These are phyloP conservation scores for Penicillium sp. DNA, from an alignment of 2,329 filamentous ascomycete genomes.

Conservation along the genomic window DNA sequence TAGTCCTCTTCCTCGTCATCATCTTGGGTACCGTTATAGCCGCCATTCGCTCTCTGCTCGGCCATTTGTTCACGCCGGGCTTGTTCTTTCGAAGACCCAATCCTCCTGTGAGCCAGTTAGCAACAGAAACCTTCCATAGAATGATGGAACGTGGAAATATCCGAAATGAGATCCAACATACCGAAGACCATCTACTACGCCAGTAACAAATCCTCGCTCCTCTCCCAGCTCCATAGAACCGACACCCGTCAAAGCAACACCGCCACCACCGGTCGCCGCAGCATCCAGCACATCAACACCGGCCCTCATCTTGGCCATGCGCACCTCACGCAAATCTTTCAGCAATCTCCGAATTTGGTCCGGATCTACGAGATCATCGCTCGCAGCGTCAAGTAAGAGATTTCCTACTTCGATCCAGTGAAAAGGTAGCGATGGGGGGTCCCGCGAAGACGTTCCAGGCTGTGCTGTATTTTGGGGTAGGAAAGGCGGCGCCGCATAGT, in stretches of 20 bases:
- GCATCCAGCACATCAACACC: slow-evolving; percentile 68
- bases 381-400: slow-evolving; percentile 78
- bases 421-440: slow-evolving; percentile 65
- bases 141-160: background rate
- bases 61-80: slow-evolving; percentile 73
- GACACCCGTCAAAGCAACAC: slow-evolving; percentile 76
- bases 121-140: background rate
- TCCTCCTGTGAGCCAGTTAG: slow-evolving; percentile 55
- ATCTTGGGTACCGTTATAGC: slow-evolving; percentile 49
- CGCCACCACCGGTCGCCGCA: slow-evolving; percentile 52
- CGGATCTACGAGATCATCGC: slow-evolving; percentile 74
- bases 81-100: slow-evolving; percentile 78
- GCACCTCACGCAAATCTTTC: slow-evolving; percentile 79
- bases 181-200: slow-evolving; percentile 81
- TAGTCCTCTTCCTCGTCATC: slow-evolving; percentile 56
- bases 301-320: slow-evolving; percentile 82
- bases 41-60: slow-evolving; percentile 59
- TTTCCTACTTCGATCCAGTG: slow-evolving; percentile 94
- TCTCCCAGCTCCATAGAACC: slow-evolving; percentile 93
- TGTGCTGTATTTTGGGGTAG: slow-evolving; percentile 71
- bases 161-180: slow-evolving; percentile 26
- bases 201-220: slow-evolving; percentile 76
- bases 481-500: slow-evolving; percentile 67
- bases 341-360: slow-evolving; percentile 73
- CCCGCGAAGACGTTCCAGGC: slow-evolving; percentile 51